Base-by-base conservation (phyloP, 306 rosid genomes). In the Cucurbita maxima region DNA sequence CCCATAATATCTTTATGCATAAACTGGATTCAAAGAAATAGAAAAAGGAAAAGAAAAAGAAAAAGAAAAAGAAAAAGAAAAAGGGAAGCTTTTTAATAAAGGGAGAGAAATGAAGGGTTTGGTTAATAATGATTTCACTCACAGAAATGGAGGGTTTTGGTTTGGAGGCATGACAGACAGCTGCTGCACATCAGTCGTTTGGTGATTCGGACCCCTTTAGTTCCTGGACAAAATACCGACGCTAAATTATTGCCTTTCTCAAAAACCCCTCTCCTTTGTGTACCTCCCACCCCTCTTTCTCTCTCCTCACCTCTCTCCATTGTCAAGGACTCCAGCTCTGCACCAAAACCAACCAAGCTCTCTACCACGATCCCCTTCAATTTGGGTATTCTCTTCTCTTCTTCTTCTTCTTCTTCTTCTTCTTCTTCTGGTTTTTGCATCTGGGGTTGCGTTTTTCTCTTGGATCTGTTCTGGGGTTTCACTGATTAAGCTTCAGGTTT, bases 141-240 rank as follows among this genome's bases (percentile, higher is more conserved):
- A 59, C 67, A 59, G 67, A 59, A 59, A 61, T 61, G 72, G 15
- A 44, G 72, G 30, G 44, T 43, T 40, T 67, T 67, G 55, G 54
- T 13, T 20, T 67, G 37, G 72, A 41, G 73, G 41, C 73, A 45
- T 45, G 73, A 47, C 6, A 44, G 73, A 20, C 73, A 68, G 56
- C 12, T 47, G 41, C 41, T 68, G 56, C 56, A 68, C 73, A 45
- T 22, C 41, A 68, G 73, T 68, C 73, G 56, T 68, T 68, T 47
- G 73, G 73, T 47, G 73, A 68, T 68, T 82, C 80, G 86, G 88
- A 84, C 87, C 80, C 86, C 82, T 81, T 81, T 72, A 70, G 78
- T 86, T 79, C 75, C 58, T 77, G 75, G 88, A 67, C 72, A 67
- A 44, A 67, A 67, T 67, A 67, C 56, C 56, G 18, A 68, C 45